Conservation (phyloP, 2,329 filamentous ascomycete species). For the Hirsutella rhossiliensis region DNA sequence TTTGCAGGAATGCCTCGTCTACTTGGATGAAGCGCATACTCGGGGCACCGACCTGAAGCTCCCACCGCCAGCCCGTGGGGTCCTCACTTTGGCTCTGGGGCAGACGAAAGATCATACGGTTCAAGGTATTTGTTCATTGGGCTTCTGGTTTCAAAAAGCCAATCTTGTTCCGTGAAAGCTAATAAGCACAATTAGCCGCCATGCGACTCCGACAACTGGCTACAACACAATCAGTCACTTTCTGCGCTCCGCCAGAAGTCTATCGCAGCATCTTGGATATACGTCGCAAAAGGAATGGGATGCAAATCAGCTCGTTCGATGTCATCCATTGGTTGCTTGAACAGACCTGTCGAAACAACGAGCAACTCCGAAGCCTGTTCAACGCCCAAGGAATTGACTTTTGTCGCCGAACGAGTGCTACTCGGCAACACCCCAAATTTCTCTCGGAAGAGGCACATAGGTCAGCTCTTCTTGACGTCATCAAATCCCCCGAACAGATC, state of each 20-base stretch:
- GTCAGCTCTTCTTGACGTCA: conserved; percentile 13
- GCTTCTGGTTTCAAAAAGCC: no score
- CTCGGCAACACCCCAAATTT: conserved; percentile 27
- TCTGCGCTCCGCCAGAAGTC: conserved; percentile 48
- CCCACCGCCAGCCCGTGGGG: conserved; percentile 31
- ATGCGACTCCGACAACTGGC: conserved; percentile 52
- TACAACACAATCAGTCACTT: conserved; percentile 40
- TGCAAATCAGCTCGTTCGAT: conserved; percentile 8
- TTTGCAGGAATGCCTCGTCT: conserved; percentile 40
- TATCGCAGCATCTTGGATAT: conserved; percentile 46
- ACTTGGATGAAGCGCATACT: conserved; percentile 36
- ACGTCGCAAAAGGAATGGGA: background rate
- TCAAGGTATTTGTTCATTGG: conserved; percentile 31
- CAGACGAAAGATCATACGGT: conserved; percentile 50
- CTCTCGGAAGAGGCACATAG: conserved; percentile 21
- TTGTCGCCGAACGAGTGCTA: conserved; percentile 40
- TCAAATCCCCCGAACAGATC: conserved; percentile 39
- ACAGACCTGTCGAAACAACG: conserved; percentile 47
- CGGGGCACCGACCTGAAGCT: conserved; percentile 48
- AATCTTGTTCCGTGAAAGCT: no score
- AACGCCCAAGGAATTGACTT: conserved; percentile 49
- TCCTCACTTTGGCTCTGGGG: conserved; percentile 41
- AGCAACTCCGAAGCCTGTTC: conserved; percentile 47
- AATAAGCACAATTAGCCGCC: conserved; percentile 32
- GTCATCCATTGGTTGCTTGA: conserved; percentile 47